Evolutionary conservation across 176 grass and related monocot genomes (phyloP).

Genomic region (Chrysopogon serrulatus): DNA sequence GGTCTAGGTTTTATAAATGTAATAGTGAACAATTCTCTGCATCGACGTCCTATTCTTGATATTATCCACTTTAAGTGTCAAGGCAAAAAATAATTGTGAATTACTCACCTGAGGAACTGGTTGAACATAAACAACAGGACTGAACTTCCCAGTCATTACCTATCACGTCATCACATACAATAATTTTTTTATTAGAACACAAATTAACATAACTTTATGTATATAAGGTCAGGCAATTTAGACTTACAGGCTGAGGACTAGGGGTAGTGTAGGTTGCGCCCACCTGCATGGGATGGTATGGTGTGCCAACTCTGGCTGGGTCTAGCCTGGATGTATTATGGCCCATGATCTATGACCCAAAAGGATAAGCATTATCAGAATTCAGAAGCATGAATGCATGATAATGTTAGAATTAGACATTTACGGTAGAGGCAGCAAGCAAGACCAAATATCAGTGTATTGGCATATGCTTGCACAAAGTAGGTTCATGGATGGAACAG

Average conservation of each 20-base stretch:
- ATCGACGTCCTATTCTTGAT: background rate
- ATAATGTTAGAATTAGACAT: background rate
- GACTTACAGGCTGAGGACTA: conserved; percentile 48
- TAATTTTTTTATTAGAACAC: background rate
- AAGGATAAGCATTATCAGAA: conserved; percentile 23
- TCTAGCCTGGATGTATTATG: conserved; percentile 37
- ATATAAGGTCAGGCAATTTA: background rate
- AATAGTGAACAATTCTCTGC: background rate
- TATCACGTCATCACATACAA: conserved; percentile 27
- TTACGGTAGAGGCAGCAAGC: background rate
- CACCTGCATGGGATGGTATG: conserved; percentile 53
- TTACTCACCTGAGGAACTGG: conserved; percentile 55
- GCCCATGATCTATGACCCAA: conserved; percentile 38
- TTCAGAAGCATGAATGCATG: conserved; percentile 19
- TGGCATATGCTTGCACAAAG: conserved; percentile 3
- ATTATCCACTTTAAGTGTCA: background rate
- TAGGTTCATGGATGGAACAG: background rate
- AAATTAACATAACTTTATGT: background rate
- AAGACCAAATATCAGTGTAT: background rate
- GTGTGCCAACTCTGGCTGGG: conserved; percentile 43
- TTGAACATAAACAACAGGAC: conserved; percentile 52
- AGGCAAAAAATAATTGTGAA: conserved; percentile 1
- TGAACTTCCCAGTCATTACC: conserved; percentile 42
- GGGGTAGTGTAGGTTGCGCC: conserved; percentile 37
- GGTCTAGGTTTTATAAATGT: background rate